Evolutionary conservation across 1,139 yeast genomes (phyloP), one percentile per base, ranked within the genome.

Genomic region (Saccharomyces hybrid): DNA sequence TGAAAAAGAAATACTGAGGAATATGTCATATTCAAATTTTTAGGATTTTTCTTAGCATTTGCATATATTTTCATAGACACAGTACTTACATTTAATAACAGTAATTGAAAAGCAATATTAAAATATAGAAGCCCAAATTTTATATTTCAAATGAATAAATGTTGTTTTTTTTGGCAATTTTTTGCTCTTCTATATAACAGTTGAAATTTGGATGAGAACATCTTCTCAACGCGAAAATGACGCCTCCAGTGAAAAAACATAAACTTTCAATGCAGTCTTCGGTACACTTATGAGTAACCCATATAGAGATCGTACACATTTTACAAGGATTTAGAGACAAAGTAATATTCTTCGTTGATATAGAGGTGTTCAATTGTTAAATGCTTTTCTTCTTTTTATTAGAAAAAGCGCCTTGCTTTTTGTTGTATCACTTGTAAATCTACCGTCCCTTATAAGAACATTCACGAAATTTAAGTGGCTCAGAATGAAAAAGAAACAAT

Each of bases 1-100:
- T 91, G 65, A 48, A 47, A 46, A 54, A 52, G 26, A 28, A 28
- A 41, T 27, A 9, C 14, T 11, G 29, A 13, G 9, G 46, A 52
- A 34, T 47, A 50, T 6, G 7, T 38, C 25, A 29, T 29, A 29
- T 29, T 9, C n/a, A 29, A 11, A 4, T 9, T 29, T 29, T 11
- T 13, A 29, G 32, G 25, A n/a, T 41, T 19, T 41, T 19, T 19
- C 13, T 41, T 19, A 7, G 25, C 46, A 38, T 11, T 38, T 16
- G 46, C 46, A 11, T 38, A 13, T 13, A n/a, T 16, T 9, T 16
- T 38, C 13, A 28, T 28, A 8, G 31, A 28, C 31, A 5, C 13
- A 11, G 32, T 13, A 29, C n/a, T 29, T 29, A n/a, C 32, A 11
- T 29, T 29, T 11, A 29, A 34, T 16, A 14, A 8, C 5, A 13